Base-by-base conservation (phyloP, 2,329 filamentous ascomycete genomes). In the Rutstroemia sp. region DNA sequence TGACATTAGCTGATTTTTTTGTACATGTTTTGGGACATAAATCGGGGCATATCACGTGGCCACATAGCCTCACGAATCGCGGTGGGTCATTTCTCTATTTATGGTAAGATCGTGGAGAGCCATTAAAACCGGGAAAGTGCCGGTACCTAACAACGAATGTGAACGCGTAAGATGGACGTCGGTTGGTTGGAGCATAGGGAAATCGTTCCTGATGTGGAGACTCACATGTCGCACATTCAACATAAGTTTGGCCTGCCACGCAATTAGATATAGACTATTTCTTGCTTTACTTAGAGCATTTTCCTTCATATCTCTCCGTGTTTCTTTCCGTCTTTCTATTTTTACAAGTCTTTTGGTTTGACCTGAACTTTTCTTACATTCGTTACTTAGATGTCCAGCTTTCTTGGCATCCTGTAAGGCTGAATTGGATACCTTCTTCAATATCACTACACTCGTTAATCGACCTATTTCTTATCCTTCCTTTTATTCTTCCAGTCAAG, bases 21-120 rank as follows among this genome's bases (percentile, higher is more conserved):
- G 30, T 34, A 34, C 12, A 14, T 34, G 3, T 14, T 12, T 34
- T 4, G 40, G 40, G 40, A 9, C 9, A 21, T 42, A 17, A 40
- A 42, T 27, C 25, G 39, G 19, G 19, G 40, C 5, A 21, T 12
- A 44, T 50, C 52, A 55, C 46, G 46, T 55, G 53, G 16, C 10
- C 4, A 27, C 6, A 27, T 10, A 45, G 25, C 53, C 38, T 36
- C 17, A 40, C 19, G 25, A 23, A 36, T 44, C 21, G 30, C 5
- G 25, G 52, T 55, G 46, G 52, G 38, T 55, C 45, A 50, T 12
- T 27, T 42, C n/a, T 40, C 52, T 55, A 55, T 55, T 55, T 55
- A 50, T 55, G 52, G 45, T 34, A 44, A 30, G 17, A 7, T 7
- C 21, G 25, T 14, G 50, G n/a, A 4, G 16, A 27, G n/a, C 14